Evolutionary conservation across 129 eudicot species (phyloP), one percentile per base, ranked within the genome.

Genomic region (Centrapalus pauciflorus): DNA sequence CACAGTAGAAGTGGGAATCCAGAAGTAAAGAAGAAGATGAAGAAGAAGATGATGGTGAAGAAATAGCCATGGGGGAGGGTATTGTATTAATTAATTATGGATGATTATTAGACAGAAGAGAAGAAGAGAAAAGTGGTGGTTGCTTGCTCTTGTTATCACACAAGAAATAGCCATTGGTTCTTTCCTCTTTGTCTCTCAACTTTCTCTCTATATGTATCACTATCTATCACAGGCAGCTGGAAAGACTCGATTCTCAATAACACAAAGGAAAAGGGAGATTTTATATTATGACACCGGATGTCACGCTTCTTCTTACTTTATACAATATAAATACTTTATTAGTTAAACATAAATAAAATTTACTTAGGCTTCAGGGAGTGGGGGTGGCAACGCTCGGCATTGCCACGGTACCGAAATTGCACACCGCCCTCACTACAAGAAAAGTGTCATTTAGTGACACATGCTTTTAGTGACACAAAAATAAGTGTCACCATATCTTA

Each of bases 241-340:
- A 26, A 69, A 46, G 72, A 48, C 78, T 50, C 72, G 40, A 28
- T 51, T 76, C 56, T 62, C 34, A 73, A 68, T 76, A 82, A 68
- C 55, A 78, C 77, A 82, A 83, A 77, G 69, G 63, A 75, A 79
- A 86, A 83, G 84, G 80, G 78, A 67, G 81, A 72, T 65, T 80
- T 86, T 73, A 72, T 65, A 77, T 86, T 73, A 80, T 77, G 83
- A 82, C 81, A 75, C 84, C 49, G 75, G 83, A 51, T 85, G 70
- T 76, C 92, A 83, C 87, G 89, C 84, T 80, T 83, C 84, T 86
- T 85, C 80, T 77, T 79, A 76, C 72, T 79, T 17, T 48, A 20
- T 28, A 7, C 17, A 26, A 1, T 12, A n/a, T 4, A 2, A 7
- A 35, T 35, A 35, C n/a, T n/a, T n/a, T n/a, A n/a, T n/a, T n/a